phyloP scores from a whole-genome alignment of 495 filamentous ascomycete species.

The Penicillium bialowiezense region DNA sequence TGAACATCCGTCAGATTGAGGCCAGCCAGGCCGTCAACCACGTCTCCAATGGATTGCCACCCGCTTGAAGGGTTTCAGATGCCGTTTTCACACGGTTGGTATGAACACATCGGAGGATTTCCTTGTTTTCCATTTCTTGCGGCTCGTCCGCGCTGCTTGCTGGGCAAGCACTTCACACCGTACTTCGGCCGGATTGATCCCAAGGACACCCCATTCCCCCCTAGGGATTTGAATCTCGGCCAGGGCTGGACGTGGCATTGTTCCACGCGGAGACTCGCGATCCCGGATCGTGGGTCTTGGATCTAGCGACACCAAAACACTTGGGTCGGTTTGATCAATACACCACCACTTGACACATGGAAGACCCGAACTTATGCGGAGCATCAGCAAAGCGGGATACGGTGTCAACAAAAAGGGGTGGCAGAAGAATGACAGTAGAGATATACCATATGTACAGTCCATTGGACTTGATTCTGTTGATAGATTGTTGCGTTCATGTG shows the following conservation, averaged over 20 bases:
- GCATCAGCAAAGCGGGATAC: slow-evolving; percentile 2
- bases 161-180: slow-evolving; percentile 1
- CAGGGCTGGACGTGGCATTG: slow-evolving; percentile 2
- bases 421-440: slow-evolving; percentile 4
- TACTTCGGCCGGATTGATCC: slow-evolving; percentile 3
- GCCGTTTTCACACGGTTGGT: slow-evolving; percentile 2
- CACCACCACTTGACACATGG: neutral
- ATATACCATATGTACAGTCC: neutral
- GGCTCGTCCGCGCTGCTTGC: slow-evolving; percentile 1
- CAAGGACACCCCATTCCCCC: neutral
- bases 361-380: slow-evolving; percentile 7
- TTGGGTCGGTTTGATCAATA: neutral
- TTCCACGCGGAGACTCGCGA: neutral
- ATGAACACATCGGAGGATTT: slow-evolving; percentile 2
- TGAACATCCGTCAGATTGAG: slow-evolving; percentile 46
- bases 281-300: neutral
- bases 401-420: slow-evolving; percentile 5
- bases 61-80: slow-evolving; percentile 28
- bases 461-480: slow-evolving; percentile 1
- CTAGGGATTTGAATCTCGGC: neutral
- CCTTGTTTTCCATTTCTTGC: neutral
- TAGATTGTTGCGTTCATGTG: slow-evolving; percentile 2
- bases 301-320: neutral
- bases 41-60: slow-evolving; percentile 29
- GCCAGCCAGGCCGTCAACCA: slow-evolving; percentile 43